Evolutionary conservation across 176 grass and related monocot species (phyloP).

Genomic region (Zea mays): DNA sequence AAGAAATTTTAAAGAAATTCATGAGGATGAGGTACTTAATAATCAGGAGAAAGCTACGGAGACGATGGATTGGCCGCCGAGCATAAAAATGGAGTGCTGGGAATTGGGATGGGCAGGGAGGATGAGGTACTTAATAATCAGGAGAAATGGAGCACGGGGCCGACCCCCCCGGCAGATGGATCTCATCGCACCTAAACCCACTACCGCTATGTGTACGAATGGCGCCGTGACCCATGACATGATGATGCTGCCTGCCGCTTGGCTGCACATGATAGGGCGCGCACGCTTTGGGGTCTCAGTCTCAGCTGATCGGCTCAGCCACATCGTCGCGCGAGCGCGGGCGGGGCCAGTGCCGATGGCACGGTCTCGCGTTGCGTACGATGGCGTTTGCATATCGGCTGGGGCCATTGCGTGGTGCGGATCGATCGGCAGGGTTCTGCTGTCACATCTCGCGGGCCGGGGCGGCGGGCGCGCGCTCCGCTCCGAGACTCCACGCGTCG

Average conservation of each 20-base stretch:
- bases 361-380: not conserved
- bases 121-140: not conserved
- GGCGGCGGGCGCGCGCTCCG: not conserved
- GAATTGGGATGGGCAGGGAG: not conserved
- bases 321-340: not conserved
- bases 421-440: not conserved
- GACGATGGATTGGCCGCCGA: not conserved
- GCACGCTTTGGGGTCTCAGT: not conserved
- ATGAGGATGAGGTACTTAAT: no score
- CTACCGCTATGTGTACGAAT: not conserved
- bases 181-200: conserved; percentile 30
- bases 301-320: not conserved
- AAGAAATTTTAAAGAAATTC: no score
- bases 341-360: not conserved
- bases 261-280: conserved; percentile 1
- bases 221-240: not conserved
- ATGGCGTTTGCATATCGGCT: not conserved
- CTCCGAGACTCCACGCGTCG: conserved; percentile 20
- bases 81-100: not conserved
- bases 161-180: not conserved
- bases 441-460: conserved; percentile 6
- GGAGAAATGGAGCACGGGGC: not conserved
- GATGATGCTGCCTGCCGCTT: conserved; percentile 16
- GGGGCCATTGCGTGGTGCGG: not conserved
- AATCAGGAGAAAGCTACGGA: no score